These are phyloP conservation scores for Nakazawaea siamensis DNA, from an alignment of 805 yeast genomes.

Conservation along the genomic window DNA sequence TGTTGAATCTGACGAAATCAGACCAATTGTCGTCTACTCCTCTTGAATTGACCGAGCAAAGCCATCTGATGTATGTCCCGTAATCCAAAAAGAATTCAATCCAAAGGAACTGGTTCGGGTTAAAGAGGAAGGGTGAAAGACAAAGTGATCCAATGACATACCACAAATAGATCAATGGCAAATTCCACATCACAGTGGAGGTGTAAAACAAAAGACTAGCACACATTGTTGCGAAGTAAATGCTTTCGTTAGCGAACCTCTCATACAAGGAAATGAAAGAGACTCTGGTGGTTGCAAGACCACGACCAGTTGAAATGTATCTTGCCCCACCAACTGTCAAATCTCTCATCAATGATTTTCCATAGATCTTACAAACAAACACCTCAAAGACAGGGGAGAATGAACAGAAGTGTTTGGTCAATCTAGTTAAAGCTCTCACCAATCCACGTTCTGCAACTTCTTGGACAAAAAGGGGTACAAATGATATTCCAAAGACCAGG, in stretches of 20 bases:
- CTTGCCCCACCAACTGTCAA: slow-evolving; percentile 73
- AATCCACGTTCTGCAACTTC: slow-evolving; percentile 71
- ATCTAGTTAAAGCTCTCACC: slow-evolving; percentile 57
- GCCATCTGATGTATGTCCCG: slow-evolving; percentile 42
- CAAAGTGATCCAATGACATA: slow-evolving; percentile 57
- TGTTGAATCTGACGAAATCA: slow-evolving; percentile 36
- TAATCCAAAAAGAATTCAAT: slow-evolving; percentile 67
- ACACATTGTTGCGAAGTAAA: slow-evolving; percentile 53
- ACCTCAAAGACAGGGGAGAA: slow-evolving; percentile 74
- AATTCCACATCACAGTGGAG: slow-evolving; percentile 55
- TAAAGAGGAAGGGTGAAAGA: slow-evolving; percentile 65
- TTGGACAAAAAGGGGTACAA: slow-evolving; percentile 69
- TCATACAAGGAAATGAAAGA: slow-evolving; percentile 60
- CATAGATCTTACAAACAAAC: slow-evolving; percentile 70
- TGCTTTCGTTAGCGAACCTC: slow-evolving; percentile 60
- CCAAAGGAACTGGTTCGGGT: slow-evolving; percentile 71
- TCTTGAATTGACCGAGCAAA: slow-evolving; percentile 42
- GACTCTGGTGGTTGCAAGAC: slow-evolving; percentile 67
- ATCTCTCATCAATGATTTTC: slow-evolving; percentile 61
- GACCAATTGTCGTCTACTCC: slow-evolving; percentile 32
- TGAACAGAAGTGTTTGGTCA: slow-evolving; percentile 59
- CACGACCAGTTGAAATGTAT: slow-evolving; percentile 78
- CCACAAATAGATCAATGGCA: slow-evolving; percentile 62
- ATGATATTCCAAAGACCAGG: slow-evolving; percentile 65
- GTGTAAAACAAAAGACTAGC: slow-evolving; percentile 46